Conservation (phyloP, 768 basidiomycete species). For the Phanerodontia chrysosporium region DNA sequence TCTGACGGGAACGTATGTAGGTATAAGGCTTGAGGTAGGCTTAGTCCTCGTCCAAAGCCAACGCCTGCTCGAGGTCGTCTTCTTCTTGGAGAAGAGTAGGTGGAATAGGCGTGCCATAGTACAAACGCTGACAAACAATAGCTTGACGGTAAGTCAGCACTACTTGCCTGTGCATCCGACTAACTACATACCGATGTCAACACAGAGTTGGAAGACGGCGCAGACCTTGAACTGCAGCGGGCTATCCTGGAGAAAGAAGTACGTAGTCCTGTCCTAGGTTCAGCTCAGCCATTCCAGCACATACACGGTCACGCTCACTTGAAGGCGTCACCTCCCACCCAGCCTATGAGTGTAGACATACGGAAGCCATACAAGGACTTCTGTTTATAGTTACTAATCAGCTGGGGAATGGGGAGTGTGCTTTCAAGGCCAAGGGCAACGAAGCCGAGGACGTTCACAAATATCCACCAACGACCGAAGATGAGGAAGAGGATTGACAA, state of each 20-base stretch:
- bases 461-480: slow-evolving; percentile 58
- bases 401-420: slow-evolving; percentile 80
- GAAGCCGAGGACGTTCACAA: slow-evolving; percentile 65
- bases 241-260: slow-evolving; percentile 72
- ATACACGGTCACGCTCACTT: slow-evolving; percentile 46
- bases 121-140: slow-evolving; percentile 68
- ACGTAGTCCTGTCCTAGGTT: slow-evolving; percentile 50
- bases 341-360: slow-evolving; percentile 75
- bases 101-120: slow-evolving; percentile 73
- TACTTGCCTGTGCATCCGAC: slow-evolving; percentile 12
- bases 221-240: slow-evolving; percentile 82
- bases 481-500: slow-evolving; percentile 74
- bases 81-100: slow-evolving; percentile 41
- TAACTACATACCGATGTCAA: slow-evolving; percentile 61
- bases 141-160: slow-evolving; percentile 33
- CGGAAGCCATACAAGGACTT: slow-evolving; percentile 83
- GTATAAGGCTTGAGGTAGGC: no score
- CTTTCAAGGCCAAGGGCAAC: slow-evolving; percentile 80
- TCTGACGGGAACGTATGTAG: no score
- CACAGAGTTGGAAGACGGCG: slow-evolving; percentile 76
- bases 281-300: neutral
- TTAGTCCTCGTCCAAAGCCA: slow-evolving; percentile 62
- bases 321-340: slow-evolving; percentile 82
- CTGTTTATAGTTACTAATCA: slow-evolving; percentile 78
- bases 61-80: slow-evolving; percentile 72